A percentile compares a stretch with the other conserved stretches of the same genome.
Conservation (phyloP, 2,329 filamentous ascomycete genomes). For the Aaosphaeria arxii region DNA sequence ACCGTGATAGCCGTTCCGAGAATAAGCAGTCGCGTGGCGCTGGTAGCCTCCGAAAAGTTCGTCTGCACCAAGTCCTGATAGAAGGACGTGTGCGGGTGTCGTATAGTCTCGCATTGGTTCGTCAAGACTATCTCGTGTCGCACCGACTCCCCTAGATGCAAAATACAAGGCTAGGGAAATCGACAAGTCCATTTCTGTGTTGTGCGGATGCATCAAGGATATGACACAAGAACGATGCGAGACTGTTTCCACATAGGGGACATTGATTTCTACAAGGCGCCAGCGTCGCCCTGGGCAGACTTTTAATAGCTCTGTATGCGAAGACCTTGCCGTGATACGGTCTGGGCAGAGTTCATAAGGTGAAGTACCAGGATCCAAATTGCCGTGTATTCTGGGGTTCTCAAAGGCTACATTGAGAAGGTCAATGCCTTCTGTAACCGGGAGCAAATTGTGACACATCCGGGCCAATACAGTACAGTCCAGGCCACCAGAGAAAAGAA, state of each 20-base stretch:
- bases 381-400: slow-evolving; percentile 67
- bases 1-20: slow-evolving; percentile 64
- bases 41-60: slow-evolving; percentile 94
- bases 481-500: slow-evolving; percentile 91
- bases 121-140: slow-evolving; percentile 30
- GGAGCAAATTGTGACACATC: slow-evolving; percentile 73
- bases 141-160: slow-evolving; percentile 71
- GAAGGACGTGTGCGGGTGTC: slow-evolving; percentile 74
- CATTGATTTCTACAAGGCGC: slow-evolving; percentile 82
- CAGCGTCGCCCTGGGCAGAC: slow-evolving; percentile 71
- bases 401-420: slow-evolving; percentile 96
- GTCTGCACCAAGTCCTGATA: slow-evolving; percentile 92
- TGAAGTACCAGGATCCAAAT: slow-evolving; percentile 22
- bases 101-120: slow-evolving; percentile 47
- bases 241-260: slow-evolving; percentile 74
- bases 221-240: slow-evolving; percentile 68
- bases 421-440: slow-evolving; percentile 68
- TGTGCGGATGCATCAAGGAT: slow-evolving; percentile 82
- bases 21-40: slow-evolving; percentile 76
- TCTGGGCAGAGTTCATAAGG: slow-evolving; percentile 86
- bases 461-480: slow-evolving; percentile 89
- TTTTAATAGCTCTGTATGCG: slow-evolving; percentile 68
- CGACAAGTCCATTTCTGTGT: slow-evolving; percentile 98
- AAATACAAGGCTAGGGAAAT: slow-evolving; percentile 95
- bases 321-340: slow-evolving; percentile 77